These are phyloP conservation scores for Cladosporium sp. DNA, from an alignment of 2,329 filamentous ascomycete species.

Conservation along the genomic window DNA sequence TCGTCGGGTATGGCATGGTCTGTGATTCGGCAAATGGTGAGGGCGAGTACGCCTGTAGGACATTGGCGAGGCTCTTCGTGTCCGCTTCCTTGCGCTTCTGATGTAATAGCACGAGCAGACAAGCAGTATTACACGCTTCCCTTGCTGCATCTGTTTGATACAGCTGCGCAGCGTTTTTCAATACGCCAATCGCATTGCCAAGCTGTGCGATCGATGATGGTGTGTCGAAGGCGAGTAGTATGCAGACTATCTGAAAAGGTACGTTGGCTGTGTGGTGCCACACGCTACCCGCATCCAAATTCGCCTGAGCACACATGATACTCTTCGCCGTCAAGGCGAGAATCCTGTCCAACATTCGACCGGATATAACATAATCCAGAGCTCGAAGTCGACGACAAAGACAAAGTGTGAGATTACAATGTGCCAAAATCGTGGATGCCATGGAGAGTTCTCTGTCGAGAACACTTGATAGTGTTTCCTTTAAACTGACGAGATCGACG, in stretches of 20 bases:
- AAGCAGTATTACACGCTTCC: slow-evolving; percentile 50
- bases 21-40: neutral
- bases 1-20: neutral
- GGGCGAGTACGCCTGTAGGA: slow-evolving; percentile 9
- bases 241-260: slow-evolving; percentile 53
- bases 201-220: slow-evolving; percentile 43
- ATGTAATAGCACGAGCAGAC: slow-evolving; percentile 47
- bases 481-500: slow-evolving; percentile 40
- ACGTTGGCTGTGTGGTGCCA: slow-evolving; percentile 57
- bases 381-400: slow-evolving; percentile 50
- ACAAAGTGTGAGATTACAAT: slow-evolving; percentile 52
- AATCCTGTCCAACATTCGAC: slow-evolving; percentile 40
- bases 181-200: slow-evolving; percentile 41
- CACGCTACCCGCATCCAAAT: slow-evolving; percentile 40
- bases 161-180: slow-evolving; percentile 15
- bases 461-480: slow-evolving; percentile 40
- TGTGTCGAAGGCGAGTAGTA: slow-evolving; percentile 50
- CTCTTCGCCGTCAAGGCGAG: slow-evolving; percentile 39
- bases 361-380: slow-evolving; percentile 41
- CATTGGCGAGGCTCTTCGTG: slow-evolving; percentile 27
- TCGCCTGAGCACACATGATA: slow-evolving; percentile 41
- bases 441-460: slow-evolving; percentile 39
- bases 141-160: slow-evolving; percentile 30
- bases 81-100: slow-evolving; percentile 45
- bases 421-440: slow-evolving; percentile 45